These are phyloP conservation scores for Penicillium sumatraense DNA, from an alignment of 2,329 filamentous ascomycete genomes.

Conservation along the genomic window DNA sequence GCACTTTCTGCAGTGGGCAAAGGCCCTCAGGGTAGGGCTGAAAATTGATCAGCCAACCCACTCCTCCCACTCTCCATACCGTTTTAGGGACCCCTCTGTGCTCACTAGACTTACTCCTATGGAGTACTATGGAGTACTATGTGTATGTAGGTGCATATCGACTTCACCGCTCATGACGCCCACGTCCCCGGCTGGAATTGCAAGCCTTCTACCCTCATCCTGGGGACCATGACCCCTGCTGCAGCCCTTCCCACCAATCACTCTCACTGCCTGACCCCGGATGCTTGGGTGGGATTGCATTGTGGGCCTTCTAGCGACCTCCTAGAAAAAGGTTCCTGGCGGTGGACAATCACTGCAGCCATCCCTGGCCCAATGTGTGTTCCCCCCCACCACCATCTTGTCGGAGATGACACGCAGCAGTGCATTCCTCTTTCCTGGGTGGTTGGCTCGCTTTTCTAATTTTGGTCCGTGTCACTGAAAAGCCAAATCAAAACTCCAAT, in stretches of 20 bases:
- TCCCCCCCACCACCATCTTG: background rate
- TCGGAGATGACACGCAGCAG: constrained; percentile 13
- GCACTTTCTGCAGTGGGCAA: constrained; percentile 1
- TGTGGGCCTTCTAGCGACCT: constrained; percentile 32
- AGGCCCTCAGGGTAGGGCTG: background rate
- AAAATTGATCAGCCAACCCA: background rate
- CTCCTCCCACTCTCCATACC: background rate
- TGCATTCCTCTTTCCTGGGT: background rate
- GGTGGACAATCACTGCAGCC: constrained; percentile 23
- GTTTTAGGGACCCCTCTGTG: background rate
- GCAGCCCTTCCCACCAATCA: constrained; percentile 24
- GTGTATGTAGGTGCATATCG: too few relatives aligned
- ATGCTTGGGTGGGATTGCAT: constrained; percentile 28
- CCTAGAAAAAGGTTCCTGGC: constrained; percentile 36
- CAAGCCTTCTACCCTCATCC: constrained; percentile 22
- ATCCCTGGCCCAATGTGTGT: constrained; percentile 2
- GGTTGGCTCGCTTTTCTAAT: constrained; percentile 5
- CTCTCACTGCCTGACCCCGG: constrained; percentile 14
- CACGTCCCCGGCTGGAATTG: constrained; percentile 18
- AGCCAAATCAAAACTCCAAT: constrained; percentile 8
- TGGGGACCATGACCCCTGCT: constrained; percentile 12
- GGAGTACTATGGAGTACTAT: too few relatives aligned
- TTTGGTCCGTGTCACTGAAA: constrained; percentile 15
- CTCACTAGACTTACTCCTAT: too few relatives aligned
- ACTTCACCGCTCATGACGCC: constrained; percentile 27